Conservation (phyloP, 2,329 filamentous ascomycete species). For the Erysiphe neolycopersici region DNA sequence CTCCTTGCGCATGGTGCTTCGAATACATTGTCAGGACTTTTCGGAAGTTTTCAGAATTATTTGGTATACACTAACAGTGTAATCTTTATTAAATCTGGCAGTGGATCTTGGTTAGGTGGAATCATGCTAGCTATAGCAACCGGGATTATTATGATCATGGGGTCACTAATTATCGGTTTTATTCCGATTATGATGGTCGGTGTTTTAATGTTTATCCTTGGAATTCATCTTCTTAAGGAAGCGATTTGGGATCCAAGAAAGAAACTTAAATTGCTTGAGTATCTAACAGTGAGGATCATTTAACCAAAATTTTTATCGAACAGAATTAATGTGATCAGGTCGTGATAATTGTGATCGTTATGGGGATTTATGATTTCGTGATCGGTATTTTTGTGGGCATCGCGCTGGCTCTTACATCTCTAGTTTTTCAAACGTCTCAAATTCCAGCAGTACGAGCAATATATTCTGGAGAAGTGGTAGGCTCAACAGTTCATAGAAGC, state of each 20-base stretch:
- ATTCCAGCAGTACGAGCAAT: constrained; percentile 70
- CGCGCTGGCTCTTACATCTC: constrained; percentile 66
- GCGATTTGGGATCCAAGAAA: constrained; percentile 72
- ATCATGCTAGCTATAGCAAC: constrained; percentile 62
- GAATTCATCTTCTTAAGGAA: constrained; percentile 74
- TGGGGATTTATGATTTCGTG: constrained; percentile 94
- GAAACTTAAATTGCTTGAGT: constrained; percentile 67
- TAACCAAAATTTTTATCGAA: background rate
- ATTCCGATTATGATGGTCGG: constrained; percentile 96
- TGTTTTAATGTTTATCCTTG: constrained; percentile 78
- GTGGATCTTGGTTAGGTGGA: constrained; percentile 63
- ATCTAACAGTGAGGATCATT: constrained; percentile 38
- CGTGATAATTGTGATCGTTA: constrained; percentile 69
- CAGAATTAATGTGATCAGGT: constrained; percentile 22
- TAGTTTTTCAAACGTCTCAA: constrained; percentile 74
- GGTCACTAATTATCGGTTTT: constrained; percentile 69
- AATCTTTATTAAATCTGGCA: constrained; percentile 86
- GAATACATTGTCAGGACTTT: constrained; percentile 65
- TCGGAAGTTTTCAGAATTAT: constrained; percentile 87
- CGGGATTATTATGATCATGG: constrained; percentile 56
- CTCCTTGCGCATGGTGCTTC: constrained; percentile 80
- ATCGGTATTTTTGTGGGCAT: constrained; percentile 83
- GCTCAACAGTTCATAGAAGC: constrained; percentile 78
- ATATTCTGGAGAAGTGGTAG: constrained; percentile 72
- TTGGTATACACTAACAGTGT: constrained; percentile 92